Evolutionary conservation across 1,284 basidiomycete genomes (phyloP), one percentile per base, ranked within the genome.

Genomic region (Thelephora terrestris): DNA sequence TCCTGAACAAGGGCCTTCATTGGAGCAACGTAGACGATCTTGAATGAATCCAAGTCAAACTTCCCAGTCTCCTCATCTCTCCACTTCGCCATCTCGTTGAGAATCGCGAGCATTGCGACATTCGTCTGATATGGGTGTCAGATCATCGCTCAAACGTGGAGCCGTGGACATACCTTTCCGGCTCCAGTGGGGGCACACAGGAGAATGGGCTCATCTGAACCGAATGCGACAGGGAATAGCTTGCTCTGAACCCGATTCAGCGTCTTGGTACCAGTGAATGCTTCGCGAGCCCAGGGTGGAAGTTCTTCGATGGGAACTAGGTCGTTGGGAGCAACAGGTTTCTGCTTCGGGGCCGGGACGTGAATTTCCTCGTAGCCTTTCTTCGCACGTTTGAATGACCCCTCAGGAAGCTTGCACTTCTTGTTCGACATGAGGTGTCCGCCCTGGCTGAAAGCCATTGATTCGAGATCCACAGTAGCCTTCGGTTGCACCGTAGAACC

Each of bases 281-380:
- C 91, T 24, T 81, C 77, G 24, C 83, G 79, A 1, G 92, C 84
- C 96, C 96, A 99, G 21, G 71, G 70, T 1, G 95, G 96, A 50
- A 99, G 65, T 34, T 74, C 73, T 1, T 80, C 60, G 20, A 98
- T 76, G 1, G 84, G 77, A 0, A 99, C 85, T 12, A 86, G 64
- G 47, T 93, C 88, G 34, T 81, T 79, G 2, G 82, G 77, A 7
- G 71, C 71, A 0, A 76, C 68, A 1, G 79, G 75, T 52, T 87
- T 81, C 55, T 86, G 81, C 68, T 93, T 92, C 3, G 94, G 94
- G 2, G 91, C 86, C 1, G 95, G 95, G 2, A 99, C 90, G 58
- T 98, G 94, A 45, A 99, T 96, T 66, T 99, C 96, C 65, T 99
- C 96, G 65, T 92, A 99, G 0, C 95, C 94, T 66, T 98, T 98